Conservation (phyloP, 768 basidiomycete genomes). For the Lactarius hatsudake region DNA sequence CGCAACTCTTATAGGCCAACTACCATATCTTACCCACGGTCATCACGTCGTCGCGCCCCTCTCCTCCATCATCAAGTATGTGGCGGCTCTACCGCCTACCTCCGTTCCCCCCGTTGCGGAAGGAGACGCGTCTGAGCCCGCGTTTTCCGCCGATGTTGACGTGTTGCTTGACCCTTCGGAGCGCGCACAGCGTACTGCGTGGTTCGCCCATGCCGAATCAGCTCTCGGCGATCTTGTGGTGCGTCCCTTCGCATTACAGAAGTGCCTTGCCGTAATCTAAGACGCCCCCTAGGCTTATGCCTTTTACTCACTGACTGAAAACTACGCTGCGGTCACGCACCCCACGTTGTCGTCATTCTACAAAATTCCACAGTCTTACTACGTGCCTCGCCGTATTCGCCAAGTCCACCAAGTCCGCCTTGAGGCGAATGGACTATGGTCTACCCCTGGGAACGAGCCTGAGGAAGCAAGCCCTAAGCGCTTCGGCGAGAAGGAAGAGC, state of each 20-base stretch:
- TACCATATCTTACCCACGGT: slow-evolving; percentile 68
- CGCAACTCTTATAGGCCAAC: slow-evolving; percentile 48
- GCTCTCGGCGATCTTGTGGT: slow-evolving; percentile 72
- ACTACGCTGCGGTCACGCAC: slow-evolving; percentile 58
- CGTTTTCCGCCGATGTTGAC: slow-evolving; percentile 45
- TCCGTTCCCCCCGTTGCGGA: slow-evolving; percentile 31
- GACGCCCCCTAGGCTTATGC: slow-evolving; percentile 50
- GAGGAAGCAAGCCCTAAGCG: slow-evolving; percentile 43
- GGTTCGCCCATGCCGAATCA: slow-evolving; percentile 63
- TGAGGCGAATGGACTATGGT: slow-evolving; percentile 65
- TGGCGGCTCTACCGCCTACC: slow-evolving; percentile 47
- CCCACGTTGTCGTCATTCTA: slow-evolving; percentile 55
- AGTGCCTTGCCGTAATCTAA: slow-evolving; percentile 3
- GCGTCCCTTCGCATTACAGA: slow-evolving; percentile 32
- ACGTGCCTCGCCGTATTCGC: slow-evolving; percentile 63
- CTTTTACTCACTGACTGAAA: slow-evolving; percentile 58
- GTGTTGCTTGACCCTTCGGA: slow-evolving; percentile 44
- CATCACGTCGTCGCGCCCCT: slow-evolving; percentile 49
- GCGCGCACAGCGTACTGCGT: slow-evolving; percentile 55
- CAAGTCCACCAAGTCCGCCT: slow-evolving; percentile 54
- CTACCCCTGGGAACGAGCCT: slow-evolving; percentile 38
- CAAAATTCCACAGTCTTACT: slow-evolving; percentile 69
- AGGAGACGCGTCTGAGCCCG: slow-evolving; percentile 17
- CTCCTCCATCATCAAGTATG: slow-evolving; percentile 62
- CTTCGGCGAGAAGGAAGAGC: slow-evolving; percentile 35